phyloP scores from a whole-genome alignment of 2,329 filamentous ascomycete genomes.

The Trichoderma semiorbis region DNA sequence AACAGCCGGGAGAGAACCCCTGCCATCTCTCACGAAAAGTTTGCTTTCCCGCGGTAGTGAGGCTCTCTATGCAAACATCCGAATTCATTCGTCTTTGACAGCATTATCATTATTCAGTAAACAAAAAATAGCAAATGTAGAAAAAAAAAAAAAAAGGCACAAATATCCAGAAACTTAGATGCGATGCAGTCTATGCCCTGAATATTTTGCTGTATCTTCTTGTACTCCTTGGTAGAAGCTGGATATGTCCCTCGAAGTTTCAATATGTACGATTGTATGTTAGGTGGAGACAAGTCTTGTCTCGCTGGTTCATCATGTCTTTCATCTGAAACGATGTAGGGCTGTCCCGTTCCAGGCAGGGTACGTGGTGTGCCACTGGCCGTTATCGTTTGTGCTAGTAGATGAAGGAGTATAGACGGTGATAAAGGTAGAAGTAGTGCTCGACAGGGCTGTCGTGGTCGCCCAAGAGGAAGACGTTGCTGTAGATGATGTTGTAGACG shows the following conservation, averaged over 20 bases:
- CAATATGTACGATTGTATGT: constrained; percentile 16
- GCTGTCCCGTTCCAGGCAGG: constrained; percentile 42
- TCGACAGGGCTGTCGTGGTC: constrained; percentile 15
- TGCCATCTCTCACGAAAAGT: not conserved
- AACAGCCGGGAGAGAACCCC: not conserved
- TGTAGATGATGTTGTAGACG: not conserved
- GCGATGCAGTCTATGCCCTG: not conserved
- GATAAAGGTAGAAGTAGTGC: constrained; percentile 20
- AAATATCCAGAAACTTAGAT: not conserved
- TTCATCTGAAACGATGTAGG: not conserved
- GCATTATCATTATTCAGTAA: constrained; percentile 2
- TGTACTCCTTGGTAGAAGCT: not conserved
- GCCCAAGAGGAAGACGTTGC: constrained; percentile 18
- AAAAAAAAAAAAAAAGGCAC: not conserved
- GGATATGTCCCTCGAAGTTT: constrained; percentile 6
- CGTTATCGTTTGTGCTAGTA: constrained; percentile 39
- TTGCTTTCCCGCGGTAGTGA: not conserved
- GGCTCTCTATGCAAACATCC: constrained; percentile 7
- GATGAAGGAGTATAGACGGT: constrained; percentile 23
- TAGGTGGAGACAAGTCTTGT: not conserved
- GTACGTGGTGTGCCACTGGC: constrained; percentile 46
- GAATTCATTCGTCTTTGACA: not conserved
- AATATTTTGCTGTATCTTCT: not conserved
- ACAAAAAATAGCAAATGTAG: not conserved
- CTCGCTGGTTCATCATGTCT: not conserved